Base-by-base conservation (phyloP, 106 monocot genomes). In the Apostasia ramifera region DNA sequence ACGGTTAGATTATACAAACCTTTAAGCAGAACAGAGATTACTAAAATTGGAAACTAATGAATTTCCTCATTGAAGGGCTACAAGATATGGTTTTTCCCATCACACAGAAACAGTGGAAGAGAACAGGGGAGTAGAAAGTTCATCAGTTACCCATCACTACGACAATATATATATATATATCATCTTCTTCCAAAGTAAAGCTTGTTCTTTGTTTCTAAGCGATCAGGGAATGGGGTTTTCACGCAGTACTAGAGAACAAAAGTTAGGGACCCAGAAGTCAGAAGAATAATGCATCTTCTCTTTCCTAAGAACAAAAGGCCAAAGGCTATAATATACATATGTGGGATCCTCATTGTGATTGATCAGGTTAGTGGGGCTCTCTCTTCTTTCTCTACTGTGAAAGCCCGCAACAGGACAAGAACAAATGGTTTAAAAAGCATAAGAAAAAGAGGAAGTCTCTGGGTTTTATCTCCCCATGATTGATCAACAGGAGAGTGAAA, bases 221-320 rank as follows among this genome's bases (percentile, higher is more conserved):
- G 70, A 80, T 80, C 82, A 87, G 63, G 26, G 83, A 80, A 74
- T 80, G 71, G 84, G 78, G 74, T 80, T 89, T 85, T 77, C 82
- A 82, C 55, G 46, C 69, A 47, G 49, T 61, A 54, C 71, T 71
- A 72, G 53, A 75, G 63, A 72, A 67, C 79, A 68, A 74, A 47
- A 63, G 5, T 5, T 71, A 80, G 85, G 89, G 80, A 3, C 79
- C 91, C 74, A 78, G 11, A 51, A 63, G 43, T 76, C 47, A 68
- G 73, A 63, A 71, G 82, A 74, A 82, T 80, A 73, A 54, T 47
- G 54, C 70, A 67, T 47, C 38, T 11, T 66, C 71, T 44, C 41
- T 47, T 58, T 49, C 58, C 59, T 63, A 68, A 70, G 53, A 70
- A 65, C 56, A 73, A 46, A 72, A 75, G 49, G 71, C 74, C 84